Conservation (phyloP, 129 eudicot species). For the Ambrosia artemisiifolia region DNA sequence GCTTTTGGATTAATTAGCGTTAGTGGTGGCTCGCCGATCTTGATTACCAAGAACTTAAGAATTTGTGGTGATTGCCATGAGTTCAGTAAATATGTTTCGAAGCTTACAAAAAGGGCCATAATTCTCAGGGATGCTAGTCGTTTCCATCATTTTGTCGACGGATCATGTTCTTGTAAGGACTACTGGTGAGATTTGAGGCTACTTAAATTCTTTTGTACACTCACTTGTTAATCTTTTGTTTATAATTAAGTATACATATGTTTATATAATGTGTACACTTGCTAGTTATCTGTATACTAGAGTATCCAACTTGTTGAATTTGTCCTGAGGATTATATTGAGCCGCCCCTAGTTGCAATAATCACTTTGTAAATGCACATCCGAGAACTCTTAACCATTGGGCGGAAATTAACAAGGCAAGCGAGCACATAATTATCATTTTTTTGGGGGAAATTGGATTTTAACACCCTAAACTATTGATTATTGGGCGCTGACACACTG, state of each 20-base stretch:
- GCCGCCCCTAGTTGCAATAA: too few species aligned
- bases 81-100: conserved; percentile 42
- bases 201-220: conserved; percentile 4
- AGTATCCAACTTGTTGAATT: not conserved
- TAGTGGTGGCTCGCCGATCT: conserved; percentile 31
- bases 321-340: not conserved
- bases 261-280: not conserved
- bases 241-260: not conserved
- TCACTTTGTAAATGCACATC: too few species aligned
- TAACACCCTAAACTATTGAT: too few species aligned
- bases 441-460: too few species aligned
- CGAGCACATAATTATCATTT: not conserved
- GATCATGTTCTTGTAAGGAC: conserved; percentile 53
- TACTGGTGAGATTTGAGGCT: conserved; percentile 38
- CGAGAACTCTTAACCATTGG: too few species aligned
- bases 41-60: conserved; percentile 51
- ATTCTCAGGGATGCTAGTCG: conserved; percentile 52
- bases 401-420: not conserved
- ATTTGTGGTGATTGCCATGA: conserved; percentile 62
- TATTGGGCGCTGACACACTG: too few species aligned
- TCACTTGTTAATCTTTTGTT: not conserved
- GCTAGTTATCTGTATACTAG: not conserved
- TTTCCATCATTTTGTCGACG: conserved; percentile 48
- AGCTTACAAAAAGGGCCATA: conserved; percentile 32
- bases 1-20: conserved; percentile 41